These are phyloP conservation scores for Fusarium humuli DNA, from an alignment of 2,329 filamentous ascomycete genomes.

Conservation along the genomic window DNA sequence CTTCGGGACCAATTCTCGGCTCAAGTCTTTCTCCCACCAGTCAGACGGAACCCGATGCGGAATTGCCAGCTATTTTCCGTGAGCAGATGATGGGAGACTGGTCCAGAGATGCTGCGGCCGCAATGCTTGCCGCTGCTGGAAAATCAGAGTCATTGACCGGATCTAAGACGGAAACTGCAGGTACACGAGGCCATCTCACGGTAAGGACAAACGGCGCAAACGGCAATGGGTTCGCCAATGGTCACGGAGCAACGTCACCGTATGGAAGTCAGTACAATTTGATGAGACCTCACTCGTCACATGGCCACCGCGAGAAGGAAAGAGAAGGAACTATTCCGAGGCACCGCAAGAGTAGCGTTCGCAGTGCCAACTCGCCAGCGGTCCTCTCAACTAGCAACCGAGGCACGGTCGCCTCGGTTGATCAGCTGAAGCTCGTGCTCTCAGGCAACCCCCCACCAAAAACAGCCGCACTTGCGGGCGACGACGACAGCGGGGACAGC, in stretches of 20 bases:
- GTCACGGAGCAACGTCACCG: conserved; percentile 57
- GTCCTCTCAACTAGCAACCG: conserved; percentile 57
- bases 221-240: conserved; percentile 47
- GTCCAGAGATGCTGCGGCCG: conserved; percentile 80
- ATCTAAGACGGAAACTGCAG: conserved; percentile 74
- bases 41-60: conserved; percentile 56
- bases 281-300: conserved; percentile 60
- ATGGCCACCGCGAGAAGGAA: conserved; percentile 51
- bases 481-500: conserved; percentile 72
- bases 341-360: conserved; percentile 65
- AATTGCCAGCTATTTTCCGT: conserved; percentile 73
- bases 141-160: conserved; percentile 81
- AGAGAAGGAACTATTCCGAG: conserved; percentile 53
- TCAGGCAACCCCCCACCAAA: conserved; percentile 61
- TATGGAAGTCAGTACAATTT: conserved; percentile 63
- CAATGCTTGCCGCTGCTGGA: conserved; percentile 74
- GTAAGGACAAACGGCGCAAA: conserved; percentile 61
- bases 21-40: conserved; percentile 57
- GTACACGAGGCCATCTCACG: conserved; percentile 67
- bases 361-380: conserved; percentile 62
- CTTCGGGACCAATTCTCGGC: conserved; percentile 71
- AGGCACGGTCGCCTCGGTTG: conserved; percentile 68
- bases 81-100: conserved; percentile 84
- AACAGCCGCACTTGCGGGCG: conserved; percentile 53
- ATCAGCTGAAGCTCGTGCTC: conserved; percentile 72